These are phyloP conservation scores for Termitomyces sp. DNA, from an alignment of 768 basidiomycete genomes.

Conservation along the genomic window DNA sequence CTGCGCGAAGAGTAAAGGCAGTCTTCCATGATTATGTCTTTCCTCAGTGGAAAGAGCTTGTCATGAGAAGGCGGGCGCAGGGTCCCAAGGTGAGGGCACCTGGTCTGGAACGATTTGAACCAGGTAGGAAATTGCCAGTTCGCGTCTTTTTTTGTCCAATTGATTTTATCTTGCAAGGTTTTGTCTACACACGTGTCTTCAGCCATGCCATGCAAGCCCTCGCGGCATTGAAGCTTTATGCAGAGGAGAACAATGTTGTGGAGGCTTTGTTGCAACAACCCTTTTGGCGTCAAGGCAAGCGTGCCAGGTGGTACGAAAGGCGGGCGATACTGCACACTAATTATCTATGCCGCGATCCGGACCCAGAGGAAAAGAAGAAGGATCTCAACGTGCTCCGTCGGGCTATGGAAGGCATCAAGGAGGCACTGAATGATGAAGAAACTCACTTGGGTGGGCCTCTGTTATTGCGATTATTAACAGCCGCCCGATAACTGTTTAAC, in stretches of 20 bases:
- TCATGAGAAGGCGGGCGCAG: conserved; percentile 29
- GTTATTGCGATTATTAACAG: not conserved
- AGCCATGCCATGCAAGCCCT: conserved; percentile 55
- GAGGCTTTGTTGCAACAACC: conserved; percentile 63
- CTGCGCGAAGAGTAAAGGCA: conserved; percentile 43
- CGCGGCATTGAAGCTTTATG: conserved; percentile 58
- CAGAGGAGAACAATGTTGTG: conserved; percentile 58
- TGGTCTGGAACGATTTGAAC: conserved; percentile 66
- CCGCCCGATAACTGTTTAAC: not conserved
- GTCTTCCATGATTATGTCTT: conserved; percentile 52
- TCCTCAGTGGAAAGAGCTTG: conserved; percentile 52
- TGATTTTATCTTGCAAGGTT: conserved; percentile 37
- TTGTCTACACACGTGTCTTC: conserved; percentile 72
- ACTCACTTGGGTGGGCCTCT: conserved; percentile 69
- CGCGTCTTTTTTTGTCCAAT: not conserved
- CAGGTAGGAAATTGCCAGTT: conserved; percentile 39
- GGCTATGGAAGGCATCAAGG: conserved; percentile 51
- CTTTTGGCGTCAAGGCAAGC: conserved; percentile 73
- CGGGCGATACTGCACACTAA: conserved; percentile 70
- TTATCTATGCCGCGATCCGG: conserved; percentile 43
- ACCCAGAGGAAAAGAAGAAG: conserved; percentile 22
- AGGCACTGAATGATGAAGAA: conserved; percentile 68
- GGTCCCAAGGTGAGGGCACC: conserved; percentile 25
- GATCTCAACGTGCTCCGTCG: conserved; percentile 38
- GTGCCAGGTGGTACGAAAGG: conserved; percentile 87